Percentiles rank a stretch among this genome's conserved stretches.
phyloP scores from a whole-genome alignment of 768 basidiomycete species.

The Pleurotus salmoneostramineus region DNA sequence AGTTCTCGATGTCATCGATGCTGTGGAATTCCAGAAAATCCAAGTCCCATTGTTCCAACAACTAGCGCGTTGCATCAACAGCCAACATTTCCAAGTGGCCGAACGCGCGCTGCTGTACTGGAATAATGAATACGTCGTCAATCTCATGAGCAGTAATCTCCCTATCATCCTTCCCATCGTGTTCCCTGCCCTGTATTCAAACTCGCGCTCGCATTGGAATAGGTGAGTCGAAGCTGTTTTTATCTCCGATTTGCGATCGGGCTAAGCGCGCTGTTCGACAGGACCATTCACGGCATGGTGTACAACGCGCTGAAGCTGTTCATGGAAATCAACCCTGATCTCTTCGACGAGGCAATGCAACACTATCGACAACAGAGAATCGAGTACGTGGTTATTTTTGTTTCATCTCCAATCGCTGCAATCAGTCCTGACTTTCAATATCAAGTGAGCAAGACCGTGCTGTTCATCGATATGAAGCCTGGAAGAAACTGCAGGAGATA shows the following conservation, averaged over 20 bases:
- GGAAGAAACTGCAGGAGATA: constrained; percentile 79
- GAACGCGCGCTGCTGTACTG: constrained; percentile 96
- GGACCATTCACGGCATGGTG: constrained; percentile 98
- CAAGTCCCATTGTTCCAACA: constrained; percentile 91
- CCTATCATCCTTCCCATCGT: constrained; percentile 88
- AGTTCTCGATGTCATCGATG: constrained; percentile 96
- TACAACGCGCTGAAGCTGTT: constrained; percentile 97
- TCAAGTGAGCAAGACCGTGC: constrained; percentile 87
- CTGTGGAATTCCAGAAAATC: constrained; percentile 94
- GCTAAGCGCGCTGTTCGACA: constrained; percentile 24
- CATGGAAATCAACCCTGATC: constrained; percentile 98
- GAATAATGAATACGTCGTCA: constrained; percentile 99
- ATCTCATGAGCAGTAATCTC: constrained; percentile 97
- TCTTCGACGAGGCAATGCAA: constrained; percentile 91
- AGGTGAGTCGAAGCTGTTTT: constrained; percentile 50
- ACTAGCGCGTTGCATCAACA: constrained; percentile 94
- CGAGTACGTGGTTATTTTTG: constrained; percentile 55
- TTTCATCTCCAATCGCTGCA: background rate
- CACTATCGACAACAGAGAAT: constrained; percentile 88
- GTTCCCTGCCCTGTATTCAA: constrained; percentile 93
- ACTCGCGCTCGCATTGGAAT: constrained; percentile 98
- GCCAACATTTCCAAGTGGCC: constrained; percentile 99
- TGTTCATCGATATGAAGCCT: constrained; percentile 80
- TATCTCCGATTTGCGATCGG: constrained; percentile 6
- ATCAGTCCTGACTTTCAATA: background rate